Evolutionary conservation across 140 eudicot genomes (phyloP).

Genomic region (Stevia rebaudiana): DNA sequence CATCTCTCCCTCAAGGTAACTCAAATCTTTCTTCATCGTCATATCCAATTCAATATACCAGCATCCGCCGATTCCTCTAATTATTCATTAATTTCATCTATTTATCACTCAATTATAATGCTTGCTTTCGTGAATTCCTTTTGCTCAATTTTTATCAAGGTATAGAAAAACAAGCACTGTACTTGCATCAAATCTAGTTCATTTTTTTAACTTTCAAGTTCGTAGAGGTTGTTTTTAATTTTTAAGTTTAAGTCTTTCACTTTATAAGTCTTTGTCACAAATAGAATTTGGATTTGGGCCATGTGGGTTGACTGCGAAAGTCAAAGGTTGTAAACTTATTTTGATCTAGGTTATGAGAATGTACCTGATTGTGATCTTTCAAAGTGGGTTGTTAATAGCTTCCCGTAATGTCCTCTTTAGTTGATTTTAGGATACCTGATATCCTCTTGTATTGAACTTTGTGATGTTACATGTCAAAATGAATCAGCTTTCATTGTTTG

Average conservation of each 20-base stretch:
- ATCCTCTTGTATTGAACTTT: neutral
- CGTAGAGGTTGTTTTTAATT: slow-evolving; percentile 6
- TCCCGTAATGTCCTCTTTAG: neutral
- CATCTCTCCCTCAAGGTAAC: too few species aligned
- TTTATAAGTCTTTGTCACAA: neutral
- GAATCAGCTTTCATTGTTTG: neutral
- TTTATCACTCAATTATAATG: too few species aligned
- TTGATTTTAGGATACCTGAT: neutral
- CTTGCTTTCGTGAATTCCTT: neutral
- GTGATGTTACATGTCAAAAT: neutral
- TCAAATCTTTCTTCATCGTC: too few species aligned
- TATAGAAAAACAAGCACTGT: neutral
- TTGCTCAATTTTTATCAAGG: neutral
- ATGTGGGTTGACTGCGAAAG: slow-evolving; percentile 7
- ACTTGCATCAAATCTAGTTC: neutral
- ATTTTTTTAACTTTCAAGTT: neutral
- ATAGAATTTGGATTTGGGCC: neutral
- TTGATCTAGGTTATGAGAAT: neutral
- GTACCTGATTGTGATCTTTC: neutral
- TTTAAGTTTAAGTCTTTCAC: neutral
- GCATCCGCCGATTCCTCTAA: too few species aligned
- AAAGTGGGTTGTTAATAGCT: neutral
- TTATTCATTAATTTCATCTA: too few species aligned
- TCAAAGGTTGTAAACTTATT: neutral
- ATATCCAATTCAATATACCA: too few species aligned